Conservation (phyloP, 371 early-diverging fungal species). For the Saksenaea oblongispora region DNA sequence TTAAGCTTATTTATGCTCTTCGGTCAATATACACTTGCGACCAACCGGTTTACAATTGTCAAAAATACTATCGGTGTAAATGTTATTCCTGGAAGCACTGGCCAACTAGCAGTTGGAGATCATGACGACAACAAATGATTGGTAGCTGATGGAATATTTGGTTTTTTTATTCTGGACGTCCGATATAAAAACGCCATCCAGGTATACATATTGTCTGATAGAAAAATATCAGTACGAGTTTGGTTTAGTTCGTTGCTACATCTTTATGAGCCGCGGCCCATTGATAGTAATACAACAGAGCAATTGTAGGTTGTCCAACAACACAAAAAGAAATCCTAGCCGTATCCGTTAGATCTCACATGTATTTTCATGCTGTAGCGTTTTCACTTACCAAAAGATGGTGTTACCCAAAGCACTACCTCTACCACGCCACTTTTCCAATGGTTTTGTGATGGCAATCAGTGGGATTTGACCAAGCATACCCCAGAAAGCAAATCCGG, state of each 20-base stretch:
- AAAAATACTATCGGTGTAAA: no score
- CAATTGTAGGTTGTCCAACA: constrained; percentile 85
- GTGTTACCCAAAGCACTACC: constrained; percentile 86
- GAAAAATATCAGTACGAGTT: no score
- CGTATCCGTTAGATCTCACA: neutral
- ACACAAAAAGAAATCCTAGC: constrained; percentile 74
- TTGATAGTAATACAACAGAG: constrained; percentile 81
- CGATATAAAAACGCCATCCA: no score
- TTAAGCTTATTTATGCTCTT: no score
- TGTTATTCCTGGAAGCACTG: no score
- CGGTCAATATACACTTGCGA: no score
- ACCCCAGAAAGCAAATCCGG: constrained; percentile 84
- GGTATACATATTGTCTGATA: no score
- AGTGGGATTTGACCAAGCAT: constrained; percentile 91
- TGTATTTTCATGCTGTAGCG: neutral
- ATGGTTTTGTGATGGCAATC: constrained; percentile 67
- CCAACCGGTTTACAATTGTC: no score
- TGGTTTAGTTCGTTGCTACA: neutral
- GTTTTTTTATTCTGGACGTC: no score
- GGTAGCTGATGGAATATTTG: no score
- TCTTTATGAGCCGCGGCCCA: constrained; percentile 59
- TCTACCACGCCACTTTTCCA: constrained; percentile 73
- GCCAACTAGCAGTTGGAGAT: no score
- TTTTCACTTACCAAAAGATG: constrained; percentile 74
- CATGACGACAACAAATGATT: no score